Conservation (phyloP, 768 basidiomycete genomes). For the Calocybe indica region DNA sequence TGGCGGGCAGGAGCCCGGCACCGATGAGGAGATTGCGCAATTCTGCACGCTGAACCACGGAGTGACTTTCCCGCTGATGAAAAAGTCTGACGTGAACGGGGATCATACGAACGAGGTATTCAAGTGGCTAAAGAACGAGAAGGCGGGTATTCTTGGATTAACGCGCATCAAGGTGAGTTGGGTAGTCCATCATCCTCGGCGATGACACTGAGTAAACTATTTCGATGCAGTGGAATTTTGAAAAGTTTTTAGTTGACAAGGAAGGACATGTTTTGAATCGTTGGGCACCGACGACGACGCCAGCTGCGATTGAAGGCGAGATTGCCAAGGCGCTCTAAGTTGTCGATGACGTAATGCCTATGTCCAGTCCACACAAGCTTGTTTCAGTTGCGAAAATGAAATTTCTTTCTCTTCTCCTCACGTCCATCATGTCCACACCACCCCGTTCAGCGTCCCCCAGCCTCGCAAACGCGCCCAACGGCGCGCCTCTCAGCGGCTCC, state of each 20-base stretch:
- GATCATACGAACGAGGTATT: slow-evolving; percentile 77
- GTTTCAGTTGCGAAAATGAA: slow-evolving; percentile 2
- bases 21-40: slow-evolving; percentile 65
- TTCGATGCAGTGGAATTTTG: slow-evolving; percentile 74
- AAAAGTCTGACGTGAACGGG: slow-evolving; percentile 93
- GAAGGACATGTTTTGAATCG: slow-evolving; percentile 69
- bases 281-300: slow-evolving; percentile 75
- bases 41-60: slow-evolving; percentile 83
- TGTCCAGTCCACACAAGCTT: background rate
- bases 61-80: slow-evolving; percentile 87
- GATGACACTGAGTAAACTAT: background rate
- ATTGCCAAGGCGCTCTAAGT: slow-evolving; percentile 50
- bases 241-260: slow-evolving; percentile 81
- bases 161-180: slow-evolving; percentile 64
- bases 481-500: background rate
- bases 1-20: slow-evolving; percentile 79
- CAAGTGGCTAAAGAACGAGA: slow-evolving; percentile 79
- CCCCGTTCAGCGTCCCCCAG: background rate
- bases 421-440: background rate
- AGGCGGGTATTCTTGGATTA: slow-evolving; percentile 66
- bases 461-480: background rate
- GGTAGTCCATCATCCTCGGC: background rate
- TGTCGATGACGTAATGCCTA: slow-evolving; percentile 10
- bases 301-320: slow-evolving; percentile 54
- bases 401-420: slow-evolving; percentile 2